These are phyloP conservation scores for Mortierella claussenii DNA, from an alignment of 192 early-diverging fungal species.

Conservation along the genomic window DNA sequence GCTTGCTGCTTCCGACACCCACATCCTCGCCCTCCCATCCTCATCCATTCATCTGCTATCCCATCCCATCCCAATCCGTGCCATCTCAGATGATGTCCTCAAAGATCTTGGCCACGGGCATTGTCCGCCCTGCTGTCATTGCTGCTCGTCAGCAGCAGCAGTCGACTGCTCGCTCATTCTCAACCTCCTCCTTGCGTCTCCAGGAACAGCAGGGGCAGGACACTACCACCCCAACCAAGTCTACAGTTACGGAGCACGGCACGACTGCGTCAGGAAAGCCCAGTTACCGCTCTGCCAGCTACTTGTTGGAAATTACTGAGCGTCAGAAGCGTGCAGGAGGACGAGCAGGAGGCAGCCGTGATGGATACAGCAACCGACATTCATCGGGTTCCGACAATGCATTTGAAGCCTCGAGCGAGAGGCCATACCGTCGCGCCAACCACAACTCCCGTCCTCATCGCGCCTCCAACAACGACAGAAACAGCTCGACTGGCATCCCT, in stretches of 20 bases:
- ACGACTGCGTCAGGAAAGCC: too few relatives aligned
- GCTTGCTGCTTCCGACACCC: too few relatives aligned
- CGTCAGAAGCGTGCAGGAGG: constrained; percentile 4
- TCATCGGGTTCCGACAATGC: background rate
- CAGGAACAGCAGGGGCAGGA: too few relatives aligned
- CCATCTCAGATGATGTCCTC: constrained; percentile 29
- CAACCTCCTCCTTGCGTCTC: constrained; percentile 2
- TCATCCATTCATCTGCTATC: background rate
- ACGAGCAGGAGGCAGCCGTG: background rate
- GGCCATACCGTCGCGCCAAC: background rate
- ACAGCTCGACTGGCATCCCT: background rate
- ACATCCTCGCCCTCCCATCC: background rate
- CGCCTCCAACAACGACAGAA: too few relatives aligned
- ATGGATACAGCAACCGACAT: too few relatives aligned
- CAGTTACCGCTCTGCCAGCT: constrained; percentile 12
- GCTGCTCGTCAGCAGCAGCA: constrained; percentile 6
- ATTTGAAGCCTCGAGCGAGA: background rate
- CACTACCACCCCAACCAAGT: too few relatives aligned
- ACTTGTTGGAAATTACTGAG: constrained; percentile 26
- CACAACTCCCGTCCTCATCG: too few relatives aligned
- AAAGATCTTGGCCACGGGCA: constrained; percentile 7
- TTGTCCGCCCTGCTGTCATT: background rate
- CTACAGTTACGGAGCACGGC: too few relatives aligned
- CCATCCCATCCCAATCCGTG: background rate
- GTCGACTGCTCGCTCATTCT: constrained; percentile 12